Evolutionary conservation across 2,329 filamentous ascomycete species (phyloP), one percentile per base, ranked within the genome.

Genomic region (Nigrospora sphaerica): DNA sequence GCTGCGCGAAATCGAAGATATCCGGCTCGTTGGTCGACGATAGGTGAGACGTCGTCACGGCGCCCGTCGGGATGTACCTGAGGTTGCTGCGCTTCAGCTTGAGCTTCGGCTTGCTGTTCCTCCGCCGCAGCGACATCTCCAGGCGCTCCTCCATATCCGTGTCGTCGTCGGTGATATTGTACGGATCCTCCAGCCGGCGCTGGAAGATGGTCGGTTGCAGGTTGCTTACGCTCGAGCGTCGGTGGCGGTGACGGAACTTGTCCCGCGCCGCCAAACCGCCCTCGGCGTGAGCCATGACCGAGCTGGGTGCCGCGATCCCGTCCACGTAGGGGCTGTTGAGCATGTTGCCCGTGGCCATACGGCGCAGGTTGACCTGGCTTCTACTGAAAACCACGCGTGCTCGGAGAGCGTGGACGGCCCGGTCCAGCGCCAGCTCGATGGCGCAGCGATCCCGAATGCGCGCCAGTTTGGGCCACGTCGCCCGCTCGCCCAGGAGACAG

Each of bases 401-500:
- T 31, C 85, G 75, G 28, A 90, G 69, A 12, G 75, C 72, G 51
- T 86, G 83, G 1, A 92, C 85, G 2, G 86, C 85, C 17, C 79
- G 74, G 59, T 93, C 87, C 2, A 97, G 69, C 4, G 90, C 88
- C 40, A 95, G 69, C 62, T 97, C 92, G 46, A 96, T 88, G 3
- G 90, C 88, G 55, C 89, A 89, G 46, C 90, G 85, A 58, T 95
- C 93, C 35, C 87, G 77, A 56, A 97, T 86, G 12, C 89, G 81
- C 52, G 85, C 86, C 11, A 97, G 70, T 61, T 91, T 91, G 0
- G 91, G 90, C 92, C 91, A 97, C 0, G 91, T 95, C 3, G 92
- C 91, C 47, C 83, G 77, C 64, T 96, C 88, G 7, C 92, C 92
- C 23, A 80, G 77, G 7, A 88, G 69, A 57, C 86, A 86, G 10